Conservation (phyloP, 148 eudicot species). For the Polygonum aviculare region DNA sequence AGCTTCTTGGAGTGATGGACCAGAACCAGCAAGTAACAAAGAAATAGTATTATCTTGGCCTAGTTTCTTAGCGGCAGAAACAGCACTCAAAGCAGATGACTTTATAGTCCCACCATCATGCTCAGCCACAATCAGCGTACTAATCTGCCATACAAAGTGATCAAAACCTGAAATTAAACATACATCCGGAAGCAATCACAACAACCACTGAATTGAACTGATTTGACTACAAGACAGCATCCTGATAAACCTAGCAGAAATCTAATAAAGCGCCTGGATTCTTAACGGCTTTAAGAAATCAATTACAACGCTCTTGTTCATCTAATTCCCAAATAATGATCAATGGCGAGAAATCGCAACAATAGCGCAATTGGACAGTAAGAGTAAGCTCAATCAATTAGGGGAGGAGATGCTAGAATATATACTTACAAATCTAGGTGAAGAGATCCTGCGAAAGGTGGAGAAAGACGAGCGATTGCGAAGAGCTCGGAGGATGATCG, state of each 20-base stretch:
- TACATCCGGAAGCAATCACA: background rate
- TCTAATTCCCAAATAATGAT: background rate
- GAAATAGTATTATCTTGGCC: slow-evolving; percentile 59
- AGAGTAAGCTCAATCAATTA: background rate
- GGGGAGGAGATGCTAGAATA: background rate
- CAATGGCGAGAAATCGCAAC: background rate
- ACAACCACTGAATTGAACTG: background rate
- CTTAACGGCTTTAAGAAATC: background rate
- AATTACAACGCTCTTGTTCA: background rate
- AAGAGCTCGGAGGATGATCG: slow-evolving; percentile 29
- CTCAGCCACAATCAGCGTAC: slow-evolving; percentile 84
- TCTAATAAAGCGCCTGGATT: background rate
- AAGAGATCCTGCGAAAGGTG: slow-evolving; percentile 14
- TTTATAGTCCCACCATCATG: slow-evolving; percentile 78
- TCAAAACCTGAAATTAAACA: background rate
- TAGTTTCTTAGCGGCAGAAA: slow-evolving; percentile 67
- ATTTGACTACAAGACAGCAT: background rate
- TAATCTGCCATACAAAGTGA: slow-evolving; percentile 31
- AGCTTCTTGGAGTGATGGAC: slow-evolving; percentile 78
- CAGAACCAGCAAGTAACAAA: slow-evolving; percentile 82
- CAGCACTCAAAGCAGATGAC: slow-evolving; percentile 56
- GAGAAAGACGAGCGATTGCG: slow-evolving; percentile 22
- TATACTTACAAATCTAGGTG: slow-evolving; percentile 33
- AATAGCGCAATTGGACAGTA: background rate
- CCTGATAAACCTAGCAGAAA: background rate